Evolutionary conservation across 2,329 filamentous ascomycete genomes (phyloP).

Genomic region (Cyphellophora attinorum): DNA sequence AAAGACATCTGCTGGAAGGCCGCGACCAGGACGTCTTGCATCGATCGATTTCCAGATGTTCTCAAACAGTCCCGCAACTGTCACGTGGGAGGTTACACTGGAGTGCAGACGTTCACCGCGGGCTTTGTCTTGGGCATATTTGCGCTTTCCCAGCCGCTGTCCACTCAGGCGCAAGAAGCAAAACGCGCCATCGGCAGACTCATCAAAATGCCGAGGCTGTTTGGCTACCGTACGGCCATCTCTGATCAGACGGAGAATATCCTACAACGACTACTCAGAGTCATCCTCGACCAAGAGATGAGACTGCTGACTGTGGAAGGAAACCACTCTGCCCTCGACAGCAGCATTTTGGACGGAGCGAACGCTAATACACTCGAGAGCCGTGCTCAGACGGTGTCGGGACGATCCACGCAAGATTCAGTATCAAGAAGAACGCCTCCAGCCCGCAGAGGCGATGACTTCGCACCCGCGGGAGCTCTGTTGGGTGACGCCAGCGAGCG

Average conservation of each 20-base stretch:
- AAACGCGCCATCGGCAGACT: conserved; percentile 28
- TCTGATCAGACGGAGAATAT: conserved; percentile 11
- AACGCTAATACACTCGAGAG: no score
- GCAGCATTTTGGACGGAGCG: no score
- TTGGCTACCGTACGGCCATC: conserved; percentile 9
- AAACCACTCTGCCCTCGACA: no score
- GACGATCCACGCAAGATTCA: no score
- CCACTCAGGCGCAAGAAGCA: conserved; percentile 31
- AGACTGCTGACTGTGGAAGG: no score
- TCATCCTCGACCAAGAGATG: conserved; percentile 13
- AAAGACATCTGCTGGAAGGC: conserved; percentile 21
- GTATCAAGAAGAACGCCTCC: no score
- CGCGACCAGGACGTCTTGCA: conserved; percentile 28
- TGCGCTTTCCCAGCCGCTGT: conserved; percentile 34
- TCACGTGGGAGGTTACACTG: conserved; percentile 34
- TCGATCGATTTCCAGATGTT: conserved; percentile 19
- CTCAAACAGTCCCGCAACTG: conserved; percentile 32
- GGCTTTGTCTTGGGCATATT: conserved; percentile 34
- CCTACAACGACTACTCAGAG: conserved; percentile 9
- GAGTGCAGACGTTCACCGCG: conserved; percentile 36
- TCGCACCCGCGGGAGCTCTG: no score
- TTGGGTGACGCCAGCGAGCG: no score
- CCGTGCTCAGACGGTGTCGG: no score
- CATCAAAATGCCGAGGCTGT: conserved; percentile 10
- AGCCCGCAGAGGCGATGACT: no score